These are phyloP conservation scores for Phytomonas sp. DNA, from an alignment of 208 protist species.

Conservation along the genomic window DNA sequence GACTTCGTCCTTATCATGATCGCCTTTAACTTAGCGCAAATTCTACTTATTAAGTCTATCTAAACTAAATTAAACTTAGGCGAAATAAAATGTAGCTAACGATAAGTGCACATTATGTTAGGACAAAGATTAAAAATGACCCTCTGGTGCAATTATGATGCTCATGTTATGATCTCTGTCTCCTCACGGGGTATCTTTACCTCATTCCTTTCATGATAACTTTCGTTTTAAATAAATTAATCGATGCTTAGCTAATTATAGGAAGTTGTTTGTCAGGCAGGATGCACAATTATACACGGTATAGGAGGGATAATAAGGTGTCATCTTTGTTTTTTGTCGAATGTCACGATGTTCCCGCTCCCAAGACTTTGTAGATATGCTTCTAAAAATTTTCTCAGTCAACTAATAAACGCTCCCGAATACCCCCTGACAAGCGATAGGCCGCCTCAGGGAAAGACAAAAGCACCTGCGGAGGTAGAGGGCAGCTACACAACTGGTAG, in stretches of 20 bases:
- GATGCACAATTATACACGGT: background rate
- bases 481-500: conserved; percentile 35
- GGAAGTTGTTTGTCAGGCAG: background rate
- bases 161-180: background rate
- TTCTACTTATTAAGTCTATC: background rate
- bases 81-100: background rate
- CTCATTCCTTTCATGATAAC: background rate
- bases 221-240: background rate
- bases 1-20: background rate
- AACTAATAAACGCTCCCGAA: conserved; percentile 22
- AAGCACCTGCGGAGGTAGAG: conserved; percentile 35
- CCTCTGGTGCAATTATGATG: background rate
- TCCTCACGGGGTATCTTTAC: background rate
- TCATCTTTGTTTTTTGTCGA: background rate
- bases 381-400: conserved; percentile 4
- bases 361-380: background rate
- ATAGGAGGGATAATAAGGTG: background rate
- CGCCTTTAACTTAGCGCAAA: background rate
- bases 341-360: background rate
- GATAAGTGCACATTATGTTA: background rate
- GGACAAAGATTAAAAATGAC: background rate
- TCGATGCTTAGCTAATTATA: background rate
- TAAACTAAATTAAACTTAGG: background rate
- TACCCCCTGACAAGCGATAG: conserved; percentile 3
- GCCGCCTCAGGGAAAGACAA: conserved; percentile 22